These are phyloP conservation scores for Pyrus bretschneideri DNA, from an alignment of 306 rosid species.

Conservation along the genomic window DNA sequence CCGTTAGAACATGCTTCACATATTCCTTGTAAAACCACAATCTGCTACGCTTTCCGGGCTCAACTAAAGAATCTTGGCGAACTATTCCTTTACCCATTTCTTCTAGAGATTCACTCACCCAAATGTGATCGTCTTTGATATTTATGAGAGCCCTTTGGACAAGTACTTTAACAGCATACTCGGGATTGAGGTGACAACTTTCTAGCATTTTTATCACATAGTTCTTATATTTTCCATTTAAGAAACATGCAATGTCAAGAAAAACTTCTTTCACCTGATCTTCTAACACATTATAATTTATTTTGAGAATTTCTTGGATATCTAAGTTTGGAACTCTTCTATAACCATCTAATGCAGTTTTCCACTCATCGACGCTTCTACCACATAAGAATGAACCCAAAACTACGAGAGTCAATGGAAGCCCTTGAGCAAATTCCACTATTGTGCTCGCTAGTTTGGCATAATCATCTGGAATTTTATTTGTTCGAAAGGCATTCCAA, in stretches of 20 bases:
- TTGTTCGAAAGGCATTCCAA: not conserved
- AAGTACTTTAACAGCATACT: not conserved
- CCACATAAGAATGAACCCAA: slow-evolving; percentile 28
- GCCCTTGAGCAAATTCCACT: not conserved
- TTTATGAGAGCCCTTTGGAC: not conserved
- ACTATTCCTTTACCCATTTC: slow-evolving; percentile 27
- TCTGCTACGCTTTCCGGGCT: slow-evolving; percentile 20
- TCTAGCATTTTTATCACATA: no score
- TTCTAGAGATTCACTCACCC: slow-evolving; percentile 38
- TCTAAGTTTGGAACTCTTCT: no score
- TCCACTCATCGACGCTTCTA: slow-evolving; percentile 19
- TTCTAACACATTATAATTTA: no score
- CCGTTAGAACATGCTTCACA: slow-evolving; percentile 1
- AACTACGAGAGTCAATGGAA: slow-evolving; percentile 30
- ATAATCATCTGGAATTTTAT: not conserved
- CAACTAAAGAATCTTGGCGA: slow-evolving; percentile 1
- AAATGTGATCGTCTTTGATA: not conserved
- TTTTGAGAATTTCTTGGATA: no score
- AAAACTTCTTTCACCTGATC: no score
- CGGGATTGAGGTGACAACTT: not conserved
- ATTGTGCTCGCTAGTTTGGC: not conserved
- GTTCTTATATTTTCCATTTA: no score
- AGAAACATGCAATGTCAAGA: no score
- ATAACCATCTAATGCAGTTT: slow-evolving; percentile 10
- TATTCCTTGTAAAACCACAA: slow-evolving; percentile 22